These are phyloP conservation scores for Malus hybrid DNA, from an alignment of 331 rosid genomes.

Conservation along the genomic window DNA sequence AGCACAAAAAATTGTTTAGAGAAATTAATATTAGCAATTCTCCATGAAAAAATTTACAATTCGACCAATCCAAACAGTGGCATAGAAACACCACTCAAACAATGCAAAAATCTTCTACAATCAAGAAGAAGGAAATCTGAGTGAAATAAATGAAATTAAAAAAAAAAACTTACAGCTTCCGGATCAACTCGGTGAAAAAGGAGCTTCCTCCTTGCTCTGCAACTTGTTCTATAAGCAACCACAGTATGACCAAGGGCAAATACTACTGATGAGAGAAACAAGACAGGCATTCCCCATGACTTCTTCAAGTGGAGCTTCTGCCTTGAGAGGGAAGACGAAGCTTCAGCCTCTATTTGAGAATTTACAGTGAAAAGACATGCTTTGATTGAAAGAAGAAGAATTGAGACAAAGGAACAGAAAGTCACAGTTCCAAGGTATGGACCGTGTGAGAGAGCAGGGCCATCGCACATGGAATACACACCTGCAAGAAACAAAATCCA, in stretches of 20 bases:
- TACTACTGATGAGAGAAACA: conserved; percentile 87
- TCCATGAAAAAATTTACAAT: neutral
- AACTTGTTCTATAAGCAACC: conserved; percentile 95
- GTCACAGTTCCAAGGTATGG: conserved; percentile 96
- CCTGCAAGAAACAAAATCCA: conserved; percentile 39
- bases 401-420: conserved; percentile 59
- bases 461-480: conserved; percentile 89
- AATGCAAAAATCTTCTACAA: neutral
- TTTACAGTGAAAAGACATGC: conserved; percentile 79
- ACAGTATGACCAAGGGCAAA: conserved; percentile 94
- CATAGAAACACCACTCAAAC: neutral
- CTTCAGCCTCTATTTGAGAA: conserved; percentile 83
- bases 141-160: neutral
- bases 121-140: neutral
- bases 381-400: conserved; percentile 76
- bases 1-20: neutral
- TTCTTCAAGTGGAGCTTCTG: conserved; percentile 81
- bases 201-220: conserved; percentile 91
- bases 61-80: neutral
- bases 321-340: conserved; percentile 68
- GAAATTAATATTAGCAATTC: neutral
- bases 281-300: conserved; percentile 99
- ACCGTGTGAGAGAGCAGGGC: conserved; percentile 83
- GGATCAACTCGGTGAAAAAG: conserved; percentile 83
- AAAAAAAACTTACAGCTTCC: conserved; percentile 65